phyloP scores from a whole-genome alignment of 2,329 filamentous ascomycete species.

The Aspergillus felis region DNA sequence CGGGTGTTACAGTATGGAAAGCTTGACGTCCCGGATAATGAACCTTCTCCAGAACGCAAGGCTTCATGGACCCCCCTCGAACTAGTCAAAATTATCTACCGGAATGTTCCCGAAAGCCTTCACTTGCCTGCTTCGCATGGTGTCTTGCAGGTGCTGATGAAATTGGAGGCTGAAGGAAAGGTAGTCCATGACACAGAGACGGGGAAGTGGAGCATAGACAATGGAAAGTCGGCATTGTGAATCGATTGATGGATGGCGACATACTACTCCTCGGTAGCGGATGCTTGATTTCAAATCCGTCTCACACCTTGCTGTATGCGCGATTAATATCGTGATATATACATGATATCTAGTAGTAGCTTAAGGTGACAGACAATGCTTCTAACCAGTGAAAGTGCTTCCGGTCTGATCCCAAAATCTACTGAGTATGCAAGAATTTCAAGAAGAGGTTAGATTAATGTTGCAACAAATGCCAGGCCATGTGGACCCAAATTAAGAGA shows the following conservation, averaged over 20 bases:
- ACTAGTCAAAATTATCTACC: constrained; percentile 84
- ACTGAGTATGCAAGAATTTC: neutral
- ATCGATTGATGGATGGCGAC: neutral
- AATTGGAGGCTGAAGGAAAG: constrained; percentile 71
- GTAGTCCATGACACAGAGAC: constrained; percentile 42
- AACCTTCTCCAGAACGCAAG: constrained; percentile 34
- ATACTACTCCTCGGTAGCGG: neutral
- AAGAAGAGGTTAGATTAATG: neutral
- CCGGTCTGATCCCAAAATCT: neutral
- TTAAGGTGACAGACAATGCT: neutral
- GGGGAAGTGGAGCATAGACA: constrained; percentile 28
- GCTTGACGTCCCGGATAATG: constrained; percentile 26
- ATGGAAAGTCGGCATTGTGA: constrained; percentile 30
- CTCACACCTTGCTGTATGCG: neutral
- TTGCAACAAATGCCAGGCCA: neutral
- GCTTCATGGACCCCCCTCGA: constrained; percentile 67
- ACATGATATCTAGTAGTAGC: neutral
- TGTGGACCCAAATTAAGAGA: neutral
- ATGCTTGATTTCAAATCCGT: neutral
- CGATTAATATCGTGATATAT: neutral
- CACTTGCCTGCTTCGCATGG: constrained; percentile 73
- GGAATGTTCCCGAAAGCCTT: constrained; percentile 69
- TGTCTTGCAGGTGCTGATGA: constrained; percentile 72
- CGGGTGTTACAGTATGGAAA: constrained; percentile 53
- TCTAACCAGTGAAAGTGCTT: neutral